These are phyloP conservation scores for Tuber magnatum DNA, from an alignment of 495 filamentous ascomycete genomes.

Conservation along the genomic window DNA sequence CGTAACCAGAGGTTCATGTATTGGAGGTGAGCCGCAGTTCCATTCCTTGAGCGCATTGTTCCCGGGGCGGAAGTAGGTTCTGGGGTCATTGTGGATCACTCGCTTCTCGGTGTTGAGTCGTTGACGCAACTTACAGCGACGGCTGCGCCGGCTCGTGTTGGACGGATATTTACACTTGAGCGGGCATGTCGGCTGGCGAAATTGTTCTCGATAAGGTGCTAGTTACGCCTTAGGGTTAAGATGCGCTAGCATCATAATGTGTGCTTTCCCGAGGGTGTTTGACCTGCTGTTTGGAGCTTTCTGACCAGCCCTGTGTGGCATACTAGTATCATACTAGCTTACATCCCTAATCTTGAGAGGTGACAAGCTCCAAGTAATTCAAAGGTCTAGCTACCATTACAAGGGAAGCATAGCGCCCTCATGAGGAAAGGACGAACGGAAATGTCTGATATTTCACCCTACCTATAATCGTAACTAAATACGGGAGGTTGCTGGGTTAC, in stretches of 20 bases:
- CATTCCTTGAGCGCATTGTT: neutral
- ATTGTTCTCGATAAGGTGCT: neutral
- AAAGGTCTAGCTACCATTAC: neutral
- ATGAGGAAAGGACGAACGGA: neutral
- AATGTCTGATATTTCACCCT: neutral
- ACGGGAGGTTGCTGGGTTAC: neutral
- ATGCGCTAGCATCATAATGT: neutral
- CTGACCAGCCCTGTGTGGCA: neutral
- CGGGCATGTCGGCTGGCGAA: neutral
- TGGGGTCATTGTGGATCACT: neutral
- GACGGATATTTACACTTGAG: neutral
- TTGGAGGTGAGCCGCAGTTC: neutral
- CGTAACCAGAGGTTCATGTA: neutral
- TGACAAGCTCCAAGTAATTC: neutral
- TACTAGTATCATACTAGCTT: neutral
- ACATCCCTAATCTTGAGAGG: neutral
- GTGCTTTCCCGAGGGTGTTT: neutral
- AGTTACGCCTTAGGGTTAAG: neutral
- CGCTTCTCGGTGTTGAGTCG: neutral
- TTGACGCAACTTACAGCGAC: neutral
- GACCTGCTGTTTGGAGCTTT: neutral
- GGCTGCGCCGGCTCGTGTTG: neutral
- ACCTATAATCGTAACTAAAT: neutral
- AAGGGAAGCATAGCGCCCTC: neutral
- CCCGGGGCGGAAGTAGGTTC: neutral